These are phyloP conservation scores for Thalassiosira pacifica DNA, from an alignment of 352 stramenopile genomes.

Conservation along the genomic window DNA sequence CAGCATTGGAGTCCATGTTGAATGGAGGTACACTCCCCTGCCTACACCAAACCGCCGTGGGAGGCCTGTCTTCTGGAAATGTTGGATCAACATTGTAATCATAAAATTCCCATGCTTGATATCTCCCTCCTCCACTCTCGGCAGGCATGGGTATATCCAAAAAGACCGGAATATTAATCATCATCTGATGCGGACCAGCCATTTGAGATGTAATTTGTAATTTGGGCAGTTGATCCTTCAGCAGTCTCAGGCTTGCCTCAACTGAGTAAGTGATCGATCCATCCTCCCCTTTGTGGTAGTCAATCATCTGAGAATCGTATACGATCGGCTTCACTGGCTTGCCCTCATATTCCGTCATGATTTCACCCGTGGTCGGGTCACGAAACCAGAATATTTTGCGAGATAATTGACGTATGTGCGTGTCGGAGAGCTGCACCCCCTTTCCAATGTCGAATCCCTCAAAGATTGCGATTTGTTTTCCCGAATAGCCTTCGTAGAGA, in stretches of 20 bases:
- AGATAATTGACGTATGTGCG: conserved; percentile 58
- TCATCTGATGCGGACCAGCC: conserved; percentile 39
- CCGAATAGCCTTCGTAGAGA: conserved; percentile 57
- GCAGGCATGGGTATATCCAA: conserved; percentile 55
- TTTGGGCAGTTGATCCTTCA: conserved; percentile 50
- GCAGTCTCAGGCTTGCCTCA: conserved; percentile 31
- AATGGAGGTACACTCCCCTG: conserved; percentile 63
- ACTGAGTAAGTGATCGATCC: conserved; percentile 50
- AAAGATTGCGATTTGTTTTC: conserved; percentile 57
- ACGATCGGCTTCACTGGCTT: conserved; percentile 54
- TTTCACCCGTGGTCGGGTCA: conserved; percentile 46
- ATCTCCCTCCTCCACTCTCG: conserved; percentile 34
- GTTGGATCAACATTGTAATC: conserved; percentile 63
- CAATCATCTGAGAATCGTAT: conserved; percentile 67
- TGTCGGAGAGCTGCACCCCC: conserved; percentile 46
- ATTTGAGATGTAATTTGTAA: conserved; percentile 54
- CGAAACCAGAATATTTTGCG: conserved; percentile 73
- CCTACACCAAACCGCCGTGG: conserved; percentile 52
- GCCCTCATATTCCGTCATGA: conserved; percentile 62
- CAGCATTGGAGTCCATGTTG: conserved; percentile 45
- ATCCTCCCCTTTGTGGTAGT: conserved; percentile 52
- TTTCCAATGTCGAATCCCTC: conserved; percentile 66
- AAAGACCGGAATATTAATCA: conserved; percentile 66
- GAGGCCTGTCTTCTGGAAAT: conserved; percentile 43
- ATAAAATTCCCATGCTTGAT: conserved; percentile 71